phyloP scores from a whole-genome alignment of 2,329 filamentous ascomycete species.

The Neonectria neomacrospora region DNA sequence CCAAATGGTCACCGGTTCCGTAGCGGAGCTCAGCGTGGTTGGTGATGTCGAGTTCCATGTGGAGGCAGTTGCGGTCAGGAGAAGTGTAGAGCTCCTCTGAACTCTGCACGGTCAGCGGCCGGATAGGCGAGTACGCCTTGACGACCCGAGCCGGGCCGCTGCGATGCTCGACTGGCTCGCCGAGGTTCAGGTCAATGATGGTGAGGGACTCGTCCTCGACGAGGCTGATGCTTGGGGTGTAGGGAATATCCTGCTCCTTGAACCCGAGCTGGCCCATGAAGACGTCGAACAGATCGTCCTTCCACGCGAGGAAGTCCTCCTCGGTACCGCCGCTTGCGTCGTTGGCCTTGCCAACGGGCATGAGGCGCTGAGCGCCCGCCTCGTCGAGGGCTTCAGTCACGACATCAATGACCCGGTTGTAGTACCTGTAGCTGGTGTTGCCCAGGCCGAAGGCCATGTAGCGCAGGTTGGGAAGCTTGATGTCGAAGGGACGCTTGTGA shows the following conservation, averaged over 20 bases:
- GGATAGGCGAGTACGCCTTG: slow-evolving; percentile 39
- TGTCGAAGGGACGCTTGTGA: slow-evolving; percentile 29
- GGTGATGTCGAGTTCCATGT: slow-evolving; percentile 53
- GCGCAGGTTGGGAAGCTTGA: slow-evolving; percentile 38
- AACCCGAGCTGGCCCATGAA: slow-evolving; percentile 35
- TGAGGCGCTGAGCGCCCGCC: slow-evolving; percentile 44
- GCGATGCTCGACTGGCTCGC: slow-evolving; percentile 36
- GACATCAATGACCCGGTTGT: slow-evolving; percentile 50
- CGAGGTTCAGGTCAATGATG: slow-evolving; percentile 38
- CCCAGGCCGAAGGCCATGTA: slow-evolving; percentile 54
- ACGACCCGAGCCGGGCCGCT: slow-evolving; percentile 34
- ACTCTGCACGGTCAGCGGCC: slow-evolving; percentile 26
- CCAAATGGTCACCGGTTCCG: slow-evolving; percentile 55
- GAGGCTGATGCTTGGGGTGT: slow-evolving; percentile 34
- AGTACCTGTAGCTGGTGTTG: slow-evolving; percentile 53
- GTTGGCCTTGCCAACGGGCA: slow-evolving; percentile 46
- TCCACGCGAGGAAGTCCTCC: slow-evolving; percentile 53
- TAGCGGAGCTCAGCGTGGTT: slow-evolving; percentile 47
- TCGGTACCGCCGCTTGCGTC: slow-evolving; percentile 48
- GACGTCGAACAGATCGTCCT: slow-evolving; percentile 43
- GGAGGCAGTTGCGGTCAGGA: slow-evolving; percentile 44
- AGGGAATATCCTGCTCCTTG: slow-evolving; percentile 37
- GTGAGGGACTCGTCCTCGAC: slow-evolving; percentile 40
- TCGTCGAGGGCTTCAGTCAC: slow-evolving; percentile 40
- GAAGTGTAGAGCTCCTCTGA: slow-evolving; percentile 36